Percentiles rank a stretch among this genome's conserved stretches.
Conservation (phyloP, 2,329 filamentous ascomycete genomes). For the Colletotrichum sp. region DNA sequence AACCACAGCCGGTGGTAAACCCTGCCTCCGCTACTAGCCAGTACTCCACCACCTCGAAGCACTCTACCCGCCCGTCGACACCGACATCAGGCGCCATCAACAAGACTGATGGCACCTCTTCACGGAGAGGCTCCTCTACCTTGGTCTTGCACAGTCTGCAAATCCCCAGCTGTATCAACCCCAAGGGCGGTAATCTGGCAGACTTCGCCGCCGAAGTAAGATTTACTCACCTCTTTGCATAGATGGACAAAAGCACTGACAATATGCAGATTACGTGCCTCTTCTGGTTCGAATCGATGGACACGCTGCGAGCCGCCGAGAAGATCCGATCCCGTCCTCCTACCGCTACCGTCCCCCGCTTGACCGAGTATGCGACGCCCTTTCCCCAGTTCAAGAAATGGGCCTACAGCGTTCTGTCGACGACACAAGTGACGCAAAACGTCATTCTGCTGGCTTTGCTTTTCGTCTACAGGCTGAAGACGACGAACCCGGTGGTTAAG, state of each 20-base stretch:
- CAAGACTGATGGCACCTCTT: constrained; percentile 34
- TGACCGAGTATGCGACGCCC: constrained; percentile 77
- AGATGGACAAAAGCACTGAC: not conserved
- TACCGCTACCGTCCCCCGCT: constrained; percentile 47
- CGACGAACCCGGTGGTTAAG: constrained; percentile 85
- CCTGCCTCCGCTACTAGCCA: constrained; percentile 20
- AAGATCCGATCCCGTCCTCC: constrained; percentile 53
- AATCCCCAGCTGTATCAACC: constrained; percentile 77
- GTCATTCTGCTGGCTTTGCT: constrained; percentile 88
- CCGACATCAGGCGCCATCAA: constrained; percentile 35
- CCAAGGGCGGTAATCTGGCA: constrained; percentile 75
- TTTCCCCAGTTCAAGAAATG: constrained; percentile 87
- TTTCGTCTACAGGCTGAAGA: constrained; percentile 93
- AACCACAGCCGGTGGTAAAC: constrained; percentile 7
- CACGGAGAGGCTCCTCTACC: constrained; percentile 44
- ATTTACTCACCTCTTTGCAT: not conserved
- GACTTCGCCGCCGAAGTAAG: constrained; percentile 83
- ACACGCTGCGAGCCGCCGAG: constrained; percentile 78
- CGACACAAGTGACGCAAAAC: constrained; percentile 95
- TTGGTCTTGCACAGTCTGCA: constrained; percentile 67
- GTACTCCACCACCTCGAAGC: constrained; percentile 31
- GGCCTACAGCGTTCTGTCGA: constrained; percentile 88
- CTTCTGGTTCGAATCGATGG: constrained; percentile 94
- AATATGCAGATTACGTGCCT: constrained; percentile 81
- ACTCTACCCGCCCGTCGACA: constrained; percentile 41